phyloP scores from a whole-genome alignment of 352 stramenopile genomes.

The Thalassiosira delicatula region DNA sequence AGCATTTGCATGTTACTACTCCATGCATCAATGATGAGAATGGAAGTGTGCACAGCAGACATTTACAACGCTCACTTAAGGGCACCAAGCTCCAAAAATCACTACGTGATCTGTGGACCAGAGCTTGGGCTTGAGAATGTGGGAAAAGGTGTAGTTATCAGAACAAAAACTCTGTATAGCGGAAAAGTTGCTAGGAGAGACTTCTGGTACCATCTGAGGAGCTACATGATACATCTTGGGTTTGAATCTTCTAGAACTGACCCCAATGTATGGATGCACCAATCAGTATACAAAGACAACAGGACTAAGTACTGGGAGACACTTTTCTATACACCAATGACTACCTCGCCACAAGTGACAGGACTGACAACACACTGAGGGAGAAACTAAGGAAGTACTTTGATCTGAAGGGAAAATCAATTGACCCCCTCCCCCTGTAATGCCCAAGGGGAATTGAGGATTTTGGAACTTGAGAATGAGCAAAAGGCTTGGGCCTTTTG shows the following conservation, averaged over 20 bases:
- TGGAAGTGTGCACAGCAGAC: conserved; percentile 52
- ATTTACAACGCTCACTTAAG: conserved; percentile 49
- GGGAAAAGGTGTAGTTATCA: conserved; percentile 41
- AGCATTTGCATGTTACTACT: conserved; percentile 34
- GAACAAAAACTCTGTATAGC: conserved; percentile 67
- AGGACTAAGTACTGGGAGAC: conserved; percentile 27
- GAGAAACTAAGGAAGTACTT: conserved; percentile 11
- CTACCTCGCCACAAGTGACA: not conserved
- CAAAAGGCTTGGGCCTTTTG: conserved; percentile 53
- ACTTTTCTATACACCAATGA: conserved; percentile 19
- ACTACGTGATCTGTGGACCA: conserved; percentile 43
- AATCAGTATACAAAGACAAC: not conserved
- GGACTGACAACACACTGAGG: not conserved
- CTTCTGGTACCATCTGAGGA: conserved; percentile 27
- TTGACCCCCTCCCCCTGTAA: not conserved
- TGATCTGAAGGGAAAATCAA: conserved; percentile 5
- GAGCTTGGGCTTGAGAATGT: conserved; percentile 62
- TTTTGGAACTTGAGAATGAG: conserved; percentile 57
- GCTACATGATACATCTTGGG: conserved; percentile 9
- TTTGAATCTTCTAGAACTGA: conserved; percentile 16
- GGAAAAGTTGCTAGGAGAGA: conserved; percentile 33
- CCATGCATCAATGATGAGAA: conserved; percentile 28
- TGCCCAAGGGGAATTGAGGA: not conserved
- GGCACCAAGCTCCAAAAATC: conserved; percentile 8
- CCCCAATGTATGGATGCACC: conserved; percentile 22